Base-by-base conservation (phyloP, 1,284 basidiomycete species). In the Naganishia albida region DNA sequence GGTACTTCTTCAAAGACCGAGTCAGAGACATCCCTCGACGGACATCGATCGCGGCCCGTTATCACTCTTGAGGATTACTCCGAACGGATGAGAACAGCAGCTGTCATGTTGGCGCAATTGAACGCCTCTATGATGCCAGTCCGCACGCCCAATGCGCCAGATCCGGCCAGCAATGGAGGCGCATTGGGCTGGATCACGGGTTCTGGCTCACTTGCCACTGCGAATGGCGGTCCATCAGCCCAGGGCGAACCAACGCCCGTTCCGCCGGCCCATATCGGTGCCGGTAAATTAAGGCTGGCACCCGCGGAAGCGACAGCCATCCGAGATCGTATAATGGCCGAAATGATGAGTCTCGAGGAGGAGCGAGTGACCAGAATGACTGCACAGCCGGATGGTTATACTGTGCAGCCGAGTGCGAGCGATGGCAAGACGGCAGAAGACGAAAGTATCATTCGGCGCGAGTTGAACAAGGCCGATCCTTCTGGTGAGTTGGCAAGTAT, bases 81-180 rank as follows among this genome's bases (percentile, higher is more conserved):
- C 0, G 91, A 97, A 73, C 86, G 95, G 49, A 99, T 99, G 95
- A 87, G 92, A 16, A 98, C 93, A 12, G 95, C 95, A 1, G 95
- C 96, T 3, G 88, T 99, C 72, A 98, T 99, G 95, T 86, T 99
- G 25, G 89, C 95, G 1, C 95, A 99, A 80, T 85, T 99, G 49
- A 97, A 94, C 72, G 87, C 91, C 0, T 93, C 86, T 67, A 82
- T 90, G 53, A 81, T 86, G 15, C 84, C 86, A 59, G 75, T 74
- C 28, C 69, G 71, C n/a, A 66, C 70, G 7, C 67, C 74, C 2
- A 56, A 63, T 43, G 55, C 57, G 1, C 30, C 57, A 25, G 57
- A 60, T n/a, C 20, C 57, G 20, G n/a, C 46, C 7, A 60, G 2
- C n/a, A 50, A 28, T 7, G 64, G 50, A 25, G 56, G 50, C 13